Base-by-base conservation (phyloP, 2,329 filamentous ascomycete genomes). In the Neurospora sp. region DNA sequence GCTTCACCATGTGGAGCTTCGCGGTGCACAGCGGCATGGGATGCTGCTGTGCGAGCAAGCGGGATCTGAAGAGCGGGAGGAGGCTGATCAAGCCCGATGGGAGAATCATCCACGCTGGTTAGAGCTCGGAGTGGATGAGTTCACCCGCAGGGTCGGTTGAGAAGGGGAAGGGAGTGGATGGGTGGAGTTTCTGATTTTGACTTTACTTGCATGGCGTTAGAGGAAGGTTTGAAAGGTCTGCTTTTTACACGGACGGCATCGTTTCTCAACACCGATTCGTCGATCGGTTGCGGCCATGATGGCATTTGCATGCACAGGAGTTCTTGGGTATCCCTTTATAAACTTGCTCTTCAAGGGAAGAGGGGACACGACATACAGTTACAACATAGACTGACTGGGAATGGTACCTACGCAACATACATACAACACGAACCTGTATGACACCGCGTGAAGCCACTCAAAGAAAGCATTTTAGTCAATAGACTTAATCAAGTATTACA, bases 11-110 rank as follows among this genome's bases (percentile, higher is more conserved):
- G 5, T 76, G 94, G 23, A 90, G 90, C 0, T 94, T 92, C 75
- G 78, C 91, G 39, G 82, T 96, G 23, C 92, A 96, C 78, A 82
- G 91, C 37, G 88, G 89, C 39, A 85, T 95, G 79, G 92, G 90
- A 75, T 97, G 93, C 79, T 96, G 92, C 78, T 92, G 90, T 76
- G 85, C 85, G 12, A 85, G 83, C 52, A 77, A 84, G 67, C 78
- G 87, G 71, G 86, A 89, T 72, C 79, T 89, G 36, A 77, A 75
- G 52, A 82, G 77, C 0, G 81, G 81, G 37, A 75, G 79, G 67
- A 80, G 78, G 71, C 73, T 70, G 15, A 62, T 62, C 52, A 62
- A 28, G 28, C 52, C 52, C 28, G 52, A 62, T 62, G 52, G 52
- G 28, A 17, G 52, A 3, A 62, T 62, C 52, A 62, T 62, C 15